Base-by-base conservation (phyloP, 2,329 filamentous ascomycete genomes). In the Aspergillus sp. region DNA sequence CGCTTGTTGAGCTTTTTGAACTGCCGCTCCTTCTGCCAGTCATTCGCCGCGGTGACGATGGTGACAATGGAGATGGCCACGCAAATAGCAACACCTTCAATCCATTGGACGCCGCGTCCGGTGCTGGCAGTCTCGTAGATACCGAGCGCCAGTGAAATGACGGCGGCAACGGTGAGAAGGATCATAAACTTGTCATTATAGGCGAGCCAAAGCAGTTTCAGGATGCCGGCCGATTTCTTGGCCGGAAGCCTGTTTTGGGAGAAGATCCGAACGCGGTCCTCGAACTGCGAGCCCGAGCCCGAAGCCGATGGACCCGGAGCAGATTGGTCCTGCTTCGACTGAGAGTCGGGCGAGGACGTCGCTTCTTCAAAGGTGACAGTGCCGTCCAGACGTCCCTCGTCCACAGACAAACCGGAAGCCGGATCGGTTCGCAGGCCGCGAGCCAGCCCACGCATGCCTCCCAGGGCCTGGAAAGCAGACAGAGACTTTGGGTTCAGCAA, bases 401-500 rank as follows among this genome's bases (percentile, higher is more conserved):
- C 86, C 2, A 75, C 50, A 40, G 83, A 89, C 33, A 95, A 57
- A 5, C 88, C 88, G 22, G 80, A 69, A 31, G 71, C 73, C 17
- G 83, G 68, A 54, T 91, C 76, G 5, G 78, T 78, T 30, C 82
- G 70, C 17, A 95, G 64, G 7, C 86, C 88, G 51, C 77, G 82
- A 58, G 89, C 86, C 30, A 95, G 59, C 1, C 88, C 88, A 12
- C 61, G 61, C 11, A 93, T 58, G 15, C 88, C 88, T 30, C 88
- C 86, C 4, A 95, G 57, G 10, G 79, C 79, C 50, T 80, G 82
- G 46, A 89, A 93, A 1, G 86, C 86, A 8, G 80, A 68, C 36
- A 93, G 62, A 40, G 78, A 93, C 65, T 94, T 94, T 3, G 88
- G 88, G 53, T 93, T 91, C 40, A 89, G 76, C 63, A 94, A 73